Base-by-base conservation (phyloP, 768 basidiomycete genomes). In the Termitomyces bulborhizus region DNA sequence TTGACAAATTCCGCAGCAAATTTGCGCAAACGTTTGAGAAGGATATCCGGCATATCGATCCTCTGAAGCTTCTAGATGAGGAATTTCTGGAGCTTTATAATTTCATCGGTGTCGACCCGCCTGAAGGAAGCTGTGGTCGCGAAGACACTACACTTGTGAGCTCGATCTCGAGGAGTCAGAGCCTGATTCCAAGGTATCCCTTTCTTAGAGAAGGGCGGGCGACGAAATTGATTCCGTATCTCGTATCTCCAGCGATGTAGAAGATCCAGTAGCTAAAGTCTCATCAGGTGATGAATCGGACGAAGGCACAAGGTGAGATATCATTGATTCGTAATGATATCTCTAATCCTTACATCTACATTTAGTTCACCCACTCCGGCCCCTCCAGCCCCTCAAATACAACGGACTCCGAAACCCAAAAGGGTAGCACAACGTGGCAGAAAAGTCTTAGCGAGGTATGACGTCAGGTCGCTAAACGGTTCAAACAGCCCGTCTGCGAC, bases 1-100 rank as follows among this genome's bases (percentile, higher is more conserved):
- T 88, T 52, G 72, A 72, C 21, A 74, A 77, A n/a, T 84, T 88
- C 68, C 74, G 77, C 48, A 71, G 66, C 18, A 62, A 68, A 5
- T 69, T 88, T 58, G 55, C 56, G 26, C 78, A 76, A 46, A 65
- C 71, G 43, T 83, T 79, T 54, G 66, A 63, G 13, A 66, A 71
- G 24, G 75, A 75, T 31, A 55, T 84, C 29, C 68, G 71, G 37
- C 62, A 66, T n/a, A 66, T 77, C 24, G 69, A 78, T 48, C 66
- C 67, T 24, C 56, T 55, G 6, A 56, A 66, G 53, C 71, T 69
- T 59, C 60, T 69, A 12, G 72, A 78, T 46, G 72, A 73, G n/a
- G 76, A 77, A 55, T 70, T 78, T 57, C 61, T 65, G 36, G 69
- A 76, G 50, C 44, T 77, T 6, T 80, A 75, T 59, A 68, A 71